Evolutionary conservation across 208 protist genomes (phyloP), one percentile per base, ranked within the genome.

Genomic region (Acanthamoeba healyi): DNA sequence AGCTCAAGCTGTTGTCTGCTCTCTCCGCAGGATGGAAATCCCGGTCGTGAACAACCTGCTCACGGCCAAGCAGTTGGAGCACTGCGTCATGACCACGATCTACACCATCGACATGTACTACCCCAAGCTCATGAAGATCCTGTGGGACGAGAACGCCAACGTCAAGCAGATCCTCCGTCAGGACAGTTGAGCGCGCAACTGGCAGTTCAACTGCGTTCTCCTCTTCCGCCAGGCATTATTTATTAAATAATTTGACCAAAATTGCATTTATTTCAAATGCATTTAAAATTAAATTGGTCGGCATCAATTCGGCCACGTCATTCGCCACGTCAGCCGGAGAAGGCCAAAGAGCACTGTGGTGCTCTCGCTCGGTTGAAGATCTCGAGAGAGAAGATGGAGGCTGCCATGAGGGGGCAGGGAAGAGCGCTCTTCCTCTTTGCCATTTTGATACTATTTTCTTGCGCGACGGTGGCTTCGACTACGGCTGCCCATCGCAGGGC

Each of bases 101-200:
- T 82, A 82, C 38, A 51, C 72, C n/a, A 82, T 82, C 38, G 72
- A 82, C 19, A 44, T 82, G 38, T 82, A 82, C 26, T 82, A 82
- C 72, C 72, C 72, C 19, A 82, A 82, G 72, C 72, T 82, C 34
- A 82, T 82, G 72, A 82, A 82, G 72, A 82, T 82, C 19, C 72
- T 82, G 2, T 82, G 72, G 72, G 72, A 82, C 72, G 72, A 82
- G 17, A 51, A 44, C 19, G 72, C 38, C 72, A 51, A 82, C 40
- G 72, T 82, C 38, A 82, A 82, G 38, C 38, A 82, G 42, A 51
- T 82, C 72, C 72, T 82, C 63, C 32, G 38, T 29, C 63, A 17
- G 63, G 29, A 49, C 44, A n/a, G n/a, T n/a, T 49, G 44, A 49
- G 44, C 44, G 44, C 9, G 44, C 44, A 49, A 49, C 4, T 1